A percentile compares a stretch with the other conserved stretches of the same genome.
Evolutionary conservation across 352 stramenopile genomes (phyloP).

Genomic region (Thraustochytrium striatum): DNA sequence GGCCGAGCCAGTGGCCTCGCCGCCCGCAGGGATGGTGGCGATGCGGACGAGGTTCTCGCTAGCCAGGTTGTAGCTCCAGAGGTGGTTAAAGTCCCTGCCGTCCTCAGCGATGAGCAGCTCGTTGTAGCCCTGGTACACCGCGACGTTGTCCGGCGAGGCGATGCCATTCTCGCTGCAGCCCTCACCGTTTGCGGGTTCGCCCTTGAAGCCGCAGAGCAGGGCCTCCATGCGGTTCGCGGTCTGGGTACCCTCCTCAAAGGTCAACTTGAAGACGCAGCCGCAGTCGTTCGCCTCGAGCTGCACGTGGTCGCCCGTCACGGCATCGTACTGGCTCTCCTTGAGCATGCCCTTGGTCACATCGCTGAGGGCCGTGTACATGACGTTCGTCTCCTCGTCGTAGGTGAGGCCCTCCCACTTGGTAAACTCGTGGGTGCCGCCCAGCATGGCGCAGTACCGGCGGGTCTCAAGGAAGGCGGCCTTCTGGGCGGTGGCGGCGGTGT

Average conservation of each 20-base stretch:
- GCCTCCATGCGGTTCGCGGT: not conserved
- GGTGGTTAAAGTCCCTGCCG: not conserved
- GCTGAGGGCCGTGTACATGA: not conserved
- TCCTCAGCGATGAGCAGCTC: constrained; percentile 17
- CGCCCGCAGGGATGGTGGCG: not conserved
- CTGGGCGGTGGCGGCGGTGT: not conserved
- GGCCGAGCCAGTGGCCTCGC: not conserved
- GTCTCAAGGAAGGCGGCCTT: constrained; percentile 6
- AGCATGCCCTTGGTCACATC: not conserved
- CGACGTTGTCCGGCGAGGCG: not conserved
- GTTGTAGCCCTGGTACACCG: not conserved
- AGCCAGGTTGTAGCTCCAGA: not conserved
- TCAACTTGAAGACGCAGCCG: not conserved
- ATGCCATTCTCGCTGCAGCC: not conserved
- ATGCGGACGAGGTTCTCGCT: not conserved
- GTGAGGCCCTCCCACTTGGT: constrained; percentile 13
- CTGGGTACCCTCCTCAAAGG: not conserved
- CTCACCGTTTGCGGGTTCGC: too few relatives aligned
- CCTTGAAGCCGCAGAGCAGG: not conserved
- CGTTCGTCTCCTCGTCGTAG: not conserved
- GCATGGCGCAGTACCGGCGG: constrained; percentile 15
- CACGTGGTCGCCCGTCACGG: not conserved
- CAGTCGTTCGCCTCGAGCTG: not conserved
- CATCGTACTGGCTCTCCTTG: not conserved
- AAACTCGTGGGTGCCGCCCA: not conserved